Percentiles rank a stretch among this genome's conserved stretches.
phyloP scores from a whole-genome alignment of 75 land plant genomes.

The Selaginella tamariscina region DNA sequence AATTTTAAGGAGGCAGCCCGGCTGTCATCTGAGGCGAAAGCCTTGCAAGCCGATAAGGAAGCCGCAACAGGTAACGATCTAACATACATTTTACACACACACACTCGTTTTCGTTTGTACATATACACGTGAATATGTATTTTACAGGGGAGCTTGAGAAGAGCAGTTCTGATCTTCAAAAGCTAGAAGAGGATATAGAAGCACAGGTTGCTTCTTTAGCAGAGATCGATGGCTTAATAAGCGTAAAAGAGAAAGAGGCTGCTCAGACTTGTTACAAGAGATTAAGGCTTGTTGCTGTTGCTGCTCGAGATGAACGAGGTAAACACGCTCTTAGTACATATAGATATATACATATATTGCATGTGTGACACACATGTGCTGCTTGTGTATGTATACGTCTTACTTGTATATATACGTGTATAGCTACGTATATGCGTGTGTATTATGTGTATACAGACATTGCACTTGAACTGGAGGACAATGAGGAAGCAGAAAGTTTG shows the following conservation, averaged over 20 bases:
- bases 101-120: too few species aligned
- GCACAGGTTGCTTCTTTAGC: conserved; percentile 20
- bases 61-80: too few species aligned
- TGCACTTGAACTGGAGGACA: conserved; percentile 50
- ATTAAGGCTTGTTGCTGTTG: conserved; percentile 42
- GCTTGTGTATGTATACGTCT: too few species aligned
- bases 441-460: too few species aligned
- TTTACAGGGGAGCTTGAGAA: conserved; percentile 27
- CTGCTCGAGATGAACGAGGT: conserved; percentile 52
- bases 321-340: neutral
- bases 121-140: too few species aligned
- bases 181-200: conserved; percentile 39
- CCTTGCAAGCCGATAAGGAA: conserved; percentile 40
- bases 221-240: conserved; percentile 36
- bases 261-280: conserved; percentile 51
- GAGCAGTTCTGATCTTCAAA: conserved; percentile 26
- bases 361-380: too few species aligned
- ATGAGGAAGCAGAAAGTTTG: conserved; percentile 52
- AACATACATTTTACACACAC: too few species aligned
- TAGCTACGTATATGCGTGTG: too few species aligned
- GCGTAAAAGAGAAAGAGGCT: conserved; percentile 48
- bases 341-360: too few species aligned
- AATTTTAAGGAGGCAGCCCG: conserved; percentile 86
- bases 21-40: conserved; percentile 67
- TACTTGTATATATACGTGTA: too few species aligned